Evolutionary conservation across 1,139 yeast species (phyloP), one percentile per base, ranked within the genome.

Genomic region (Diutina rugosa): DNA sequence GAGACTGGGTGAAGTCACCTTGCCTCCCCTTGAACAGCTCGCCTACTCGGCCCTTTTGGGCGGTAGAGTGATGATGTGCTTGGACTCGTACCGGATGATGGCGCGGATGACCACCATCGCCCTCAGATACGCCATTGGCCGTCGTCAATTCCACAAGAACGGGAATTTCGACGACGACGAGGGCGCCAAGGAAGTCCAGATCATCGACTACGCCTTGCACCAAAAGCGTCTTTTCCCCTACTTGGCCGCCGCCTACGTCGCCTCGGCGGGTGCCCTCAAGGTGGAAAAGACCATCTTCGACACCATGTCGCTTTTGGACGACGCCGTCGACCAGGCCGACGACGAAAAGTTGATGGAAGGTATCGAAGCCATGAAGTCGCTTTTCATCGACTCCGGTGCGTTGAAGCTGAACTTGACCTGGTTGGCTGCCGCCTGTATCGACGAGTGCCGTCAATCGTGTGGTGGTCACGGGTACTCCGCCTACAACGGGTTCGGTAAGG

Each of bases 391-490:
- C 59, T 87, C 96, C 48, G 97, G 96, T 49, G 87, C 96, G 55
- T 78, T 90, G 69, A 90, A 90, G 71, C 90, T 97, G 2, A 85
- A 95, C 55, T 82, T 85, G 63, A 90, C 97, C 48, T 90, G 97
- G 97, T 78, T 84, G 55, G 81, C 89, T 52, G 84, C 90, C 56
- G 81, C 80, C 58, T 75, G 86, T 63, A 90, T 90, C 66, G 96
- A 89, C 67, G 90, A 90, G 72, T 80, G 90, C 61, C 82, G 97
- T 72, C 97, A 90, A 74, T 81, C 96, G n/a, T 90, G 97, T 73
- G 97, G 97, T 71, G 97, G 97, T 56, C 97, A 90, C 67, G 97
- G 97, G 53, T 90, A 90, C 72, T 88, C 95, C 30, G 82, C 91
- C 21, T 90, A 90, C 73, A 82, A 88, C 62, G 96, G 93, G 3